Conservation (phyloP, 2,329 filamentous ascomycete genomes). For the Seiridium cupressi region DNA sequence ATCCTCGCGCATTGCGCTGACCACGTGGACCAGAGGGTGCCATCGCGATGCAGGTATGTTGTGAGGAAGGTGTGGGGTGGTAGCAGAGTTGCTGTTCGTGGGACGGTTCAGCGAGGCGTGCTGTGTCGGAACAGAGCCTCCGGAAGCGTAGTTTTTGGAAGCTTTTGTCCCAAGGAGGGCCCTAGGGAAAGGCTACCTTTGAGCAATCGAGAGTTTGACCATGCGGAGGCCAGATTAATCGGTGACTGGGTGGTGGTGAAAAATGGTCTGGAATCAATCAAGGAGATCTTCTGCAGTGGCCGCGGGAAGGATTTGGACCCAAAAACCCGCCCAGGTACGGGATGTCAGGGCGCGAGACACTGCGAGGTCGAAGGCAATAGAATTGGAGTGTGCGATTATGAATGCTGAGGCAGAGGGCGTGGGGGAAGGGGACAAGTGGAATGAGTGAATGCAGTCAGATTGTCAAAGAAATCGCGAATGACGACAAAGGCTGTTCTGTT, state of each 20-base stretch:
- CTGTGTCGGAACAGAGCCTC: too few relatives aligned
- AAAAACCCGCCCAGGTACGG: background rate
- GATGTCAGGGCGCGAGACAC: background rate
- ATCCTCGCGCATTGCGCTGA: constrained; percentile 16
- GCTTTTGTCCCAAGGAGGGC: background rate
- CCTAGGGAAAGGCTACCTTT: background rate
- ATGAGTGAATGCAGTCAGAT: background rate
- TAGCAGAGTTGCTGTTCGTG: too few relatives aligned
- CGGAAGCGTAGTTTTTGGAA: too few relatives aligned
- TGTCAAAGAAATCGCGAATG: constrained; percentile 1
- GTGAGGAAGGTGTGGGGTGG: background rate
- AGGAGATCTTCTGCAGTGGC: background rate
- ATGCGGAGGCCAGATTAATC: background rate
- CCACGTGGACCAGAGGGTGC: constrained; percentile 17
- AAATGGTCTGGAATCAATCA: background rate
- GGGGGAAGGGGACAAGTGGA: background rate
- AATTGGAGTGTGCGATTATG: background rate
- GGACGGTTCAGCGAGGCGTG: too few relatives aligned
- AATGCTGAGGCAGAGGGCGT: background rate
- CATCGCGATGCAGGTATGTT: constrained; percentile 7
- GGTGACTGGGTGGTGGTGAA: background rate
- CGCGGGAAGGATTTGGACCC: background rate
- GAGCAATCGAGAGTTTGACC: background rate
- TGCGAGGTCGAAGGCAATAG: background rate
- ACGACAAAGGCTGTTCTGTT: constrained; percentile 4